A percentile compares a stretch with the other conserved stretches of the same genome.
phyloP scores from a whole-genome alignment of 495 filamentous ascomycete genomes.

The Penicillium antarcticum region DNA sequence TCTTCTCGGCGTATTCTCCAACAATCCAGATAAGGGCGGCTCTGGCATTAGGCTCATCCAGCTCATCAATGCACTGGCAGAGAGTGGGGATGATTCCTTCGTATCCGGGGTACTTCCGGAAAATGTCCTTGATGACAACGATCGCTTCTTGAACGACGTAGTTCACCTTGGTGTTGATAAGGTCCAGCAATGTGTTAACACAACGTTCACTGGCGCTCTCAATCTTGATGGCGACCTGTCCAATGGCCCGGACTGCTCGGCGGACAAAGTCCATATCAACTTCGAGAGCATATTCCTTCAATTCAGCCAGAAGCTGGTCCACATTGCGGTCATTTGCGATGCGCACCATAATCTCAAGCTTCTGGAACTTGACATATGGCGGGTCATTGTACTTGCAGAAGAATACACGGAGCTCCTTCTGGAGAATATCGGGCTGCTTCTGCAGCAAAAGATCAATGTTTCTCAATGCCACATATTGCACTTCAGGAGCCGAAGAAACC shows the following conservation, averaged over 20 bases:
- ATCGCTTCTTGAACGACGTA: conserved; percentile 98
- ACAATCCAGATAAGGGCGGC: conserved; percentile 98
- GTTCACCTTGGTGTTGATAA: conserved; percentile 96
- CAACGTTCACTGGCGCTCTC: conserved; percentile 90
- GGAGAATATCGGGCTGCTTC: conserved; percentile 92
- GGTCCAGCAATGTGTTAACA: conserved; percentile 87
- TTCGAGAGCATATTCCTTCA: conserved; percentile 96
- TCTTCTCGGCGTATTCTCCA: conserved; percentile 98
- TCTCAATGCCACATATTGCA: conserved; percentile 93
- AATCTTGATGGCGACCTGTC: conserved; percentile 97
- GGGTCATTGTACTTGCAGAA: conserved; percentile 99
- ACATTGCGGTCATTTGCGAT: conserved; percentile 98
- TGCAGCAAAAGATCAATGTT: conserved; percentile 96
- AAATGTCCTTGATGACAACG: conserved; percentile 98
- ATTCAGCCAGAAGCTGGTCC: conserved; percentile 86
- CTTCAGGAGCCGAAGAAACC: conserved; percentile 91
- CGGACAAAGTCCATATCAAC: conserved; percentile 99
- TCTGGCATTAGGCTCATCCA: conserved; percentile 91
- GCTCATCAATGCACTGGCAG: conserved; percentile 93
- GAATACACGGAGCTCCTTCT: conserved; percentile 96
- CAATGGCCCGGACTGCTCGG: conserved; percentile 89
- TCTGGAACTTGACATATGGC: conserved; percentile 94
- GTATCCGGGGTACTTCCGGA: conserved; percentile 95
- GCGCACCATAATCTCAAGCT: conserved; percentile 98
- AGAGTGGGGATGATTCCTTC: conserved; percentile 96